phyloP scores from a whole-genome alignment of 2,329 filamentous ascomycete genomes.

The Scleromitrula shiraiana region DNA sequence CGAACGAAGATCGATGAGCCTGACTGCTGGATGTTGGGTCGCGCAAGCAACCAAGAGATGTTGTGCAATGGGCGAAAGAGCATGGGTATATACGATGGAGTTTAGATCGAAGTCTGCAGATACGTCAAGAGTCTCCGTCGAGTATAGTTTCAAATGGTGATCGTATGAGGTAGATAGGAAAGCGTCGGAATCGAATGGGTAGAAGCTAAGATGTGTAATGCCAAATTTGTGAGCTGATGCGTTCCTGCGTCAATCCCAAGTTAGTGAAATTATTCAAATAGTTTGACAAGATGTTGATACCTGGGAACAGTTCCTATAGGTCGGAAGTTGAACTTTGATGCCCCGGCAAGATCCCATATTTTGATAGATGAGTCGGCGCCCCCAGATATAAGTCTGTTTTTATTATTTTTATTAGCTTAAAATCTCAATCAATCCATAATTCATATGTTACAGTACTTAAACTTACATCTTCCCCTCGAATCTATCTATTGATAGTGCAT shows the following conservation, averaged over 20 bases:
- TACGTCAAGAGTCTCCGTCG: slow-evolving; percentile 50
- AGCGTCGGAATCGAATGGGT: slow-evolving; percentile 66
- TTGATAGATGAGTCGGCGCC: slow-evolving; percentile 78
- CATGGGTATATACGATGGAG: slow-evolving; percentile 67
- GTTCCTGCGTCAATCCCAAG: slow-evolving; percentile 11
- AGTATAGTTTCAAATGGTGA: slow-evolving; percentile 67
- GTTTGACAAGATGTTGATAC: slow-evolving; percentile 16
- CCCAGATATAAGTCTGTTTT: slow-evolving; percentile 64
- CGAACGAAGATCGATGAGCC: slow-evolving; percentile 78
- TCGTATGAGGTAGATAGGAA: slow-evolving; percentile 76
- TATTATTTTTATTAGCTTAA: background rate
- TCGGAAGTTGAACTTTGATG: slow-evolving; percentile 39
- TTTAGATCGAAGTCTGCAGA: slow-evolving; percentile 62
- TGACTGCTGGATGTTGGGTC: slow-evolving; percentile 75
- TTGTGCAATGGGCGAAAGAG: slow-evolving; percentile 63
- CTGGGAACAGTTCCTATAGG: slow-evolving; percentile 46
- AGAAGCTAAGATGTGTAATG: slow-evolving; percentile 70
- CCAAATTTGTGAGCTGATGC: slow-evolving; percentile 53
- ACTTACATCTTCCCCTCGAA: slow-evolving; percentile 65
- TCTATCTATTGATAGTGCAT: slow-evolving; percentile 68
- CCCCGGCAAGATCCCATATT: slow-evolving; percentile 64
- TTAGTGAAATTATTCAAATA: background rate
- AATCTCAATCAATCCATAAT: background rate
- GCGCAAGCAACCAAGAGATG: slow-evolving; percentile 80
- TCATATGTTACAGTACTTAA: background rate